Evolutionary conservation across 2,329 filamentous ascomycete genomes (phyloP).

Genomic region (Colletotrichum karsti): DNA sequence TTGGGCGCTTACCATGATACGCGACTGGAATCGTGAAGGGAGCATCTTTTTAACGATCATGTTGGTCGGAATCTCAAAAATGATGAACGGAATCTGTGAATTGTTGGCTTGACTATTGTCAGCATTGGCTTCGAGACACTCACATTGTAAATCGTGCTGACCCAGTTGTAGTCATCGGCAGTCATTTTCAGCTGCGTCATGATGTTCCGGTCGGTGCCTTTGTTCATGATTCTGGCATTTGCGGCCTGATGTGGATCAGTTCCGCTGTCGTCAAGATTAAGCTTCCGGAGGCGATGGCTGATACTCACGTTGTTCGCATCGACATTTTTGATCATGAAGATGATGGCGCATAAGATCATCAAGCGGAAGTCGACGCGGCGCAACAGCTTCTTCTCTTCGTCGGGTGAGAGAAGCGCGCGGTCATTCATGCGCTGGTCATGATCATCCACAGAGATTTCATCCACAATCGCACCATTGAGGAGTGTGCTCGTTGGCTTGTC

Average conservation of each 20-base stretch:
- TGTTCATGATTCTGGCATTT: conserved; percentile 48
- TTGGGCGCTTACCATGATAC: conserved; percentile 43
- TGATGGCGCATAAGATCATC: conserved; percentile 41
- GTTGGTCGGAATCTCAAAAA: conserved; percentile 48
- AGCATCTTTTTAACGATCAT: conserved; percentile 46
- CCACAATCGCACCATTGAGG: no score
- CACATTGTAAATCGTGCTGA: conserved; percentile 44
- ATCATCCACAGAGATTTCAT: neutral
- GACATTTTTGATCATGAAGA: conserved; percentile 50
- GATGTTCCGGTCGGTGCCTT: conserved; percentile 47
- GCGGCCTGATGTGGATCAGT: neutral
- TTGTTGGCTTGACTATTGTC: no score
- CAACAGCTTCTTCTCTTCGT: conserved; percentile 35
- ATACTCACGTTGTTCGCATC: conserved; percentile 42
- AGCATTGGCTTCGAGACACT: neutral
- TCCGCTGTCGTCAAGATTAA: no score
- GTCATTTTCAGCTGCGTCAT: conserved; percentile 48
- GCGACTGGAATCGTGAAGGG: conserved; percentile 48
- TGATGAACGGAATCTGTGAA: conserved; percentile 46
- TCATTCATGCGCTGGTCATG: neutral
- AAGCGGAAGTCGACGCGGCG: conserved; percentile 35
- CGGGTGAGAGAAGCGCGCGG: conserved; percentile 4
- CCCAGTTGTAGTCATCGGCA: conserved; percentile 47
- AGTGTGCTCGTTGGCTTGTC: no score
- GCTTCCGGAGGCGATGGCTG: neutral